These are phyloP conservation scores for Clarireedia homoeocarpa DNA, from an alignment of 2,329 filamentous ascomycete species.

Conservation along the genomic window DNA sequence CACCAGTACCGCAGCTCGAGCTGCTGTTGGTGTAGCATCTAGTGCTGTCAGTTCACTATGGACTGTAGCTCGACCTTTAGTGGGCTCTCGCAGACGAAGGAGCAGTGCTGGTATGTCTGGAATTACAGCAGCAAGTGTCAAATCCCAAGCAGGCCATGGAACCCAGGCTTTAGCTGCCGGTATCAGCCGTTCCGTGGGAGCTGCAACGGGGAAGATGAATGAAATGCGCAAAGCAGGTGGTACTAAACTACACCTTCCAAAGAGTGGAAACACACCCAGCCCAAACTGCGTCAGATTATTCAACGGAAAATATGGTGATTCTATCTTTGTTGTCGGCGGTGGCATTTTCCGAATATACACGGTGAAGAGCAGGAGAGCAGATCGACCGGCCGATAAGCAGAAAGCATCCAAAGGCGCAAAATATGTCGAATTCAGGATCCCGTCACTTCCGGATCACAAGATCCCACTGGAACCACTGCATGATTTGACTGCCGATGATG, in stretches of 20 bases:
- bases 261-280: slow-evolving; percentile 43
- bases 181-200: slow-evolving; percentile 66
- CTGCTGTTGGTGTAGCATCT: slow-evolving; percentile 31
- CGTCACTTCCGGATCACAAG: slow-evolving; percentile 50
- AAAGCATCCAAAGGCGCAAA: slow-evolving; percentile 39
- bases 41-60: slow-evolving; percentile 28
- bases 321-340: slow-evolving; percentile 56
- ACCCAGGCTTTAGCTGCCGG: slow-evolving; percentile 67
- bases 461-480: slow-evolving; percentile 49
- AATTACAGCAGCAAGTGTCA: slow-evolving; percentile 22
- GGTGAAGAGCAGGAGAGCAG: slow-evolving; percentile 36
- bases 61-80: slow-evolving; percentile 27
- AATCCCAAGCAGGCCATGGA: slow-evolving; percentile 54
- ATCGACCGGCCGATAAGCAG: slow-evolving; percentile 47
- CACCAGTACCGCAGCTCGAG: slow-evolving; percentile 39
- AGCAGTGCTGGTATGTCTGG: slow-evolving; percentile 27
- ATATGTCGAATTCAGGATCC: slow-evolving; percentile 54
- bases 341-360: slow-evolving; percentile 58
- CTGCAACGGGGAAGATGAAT: slow-evolving; percentile 58
- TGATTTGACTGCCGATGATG: slow-evolving; percentile 41
- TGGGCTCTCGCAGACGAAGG: slow-evolving; percentile 25
- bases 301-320: slow-evolving; percentile 51
- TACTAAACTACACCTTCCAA: slow-evolving; percentile 63
- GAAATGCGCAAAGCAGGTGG: slow-evolving; percentile 68
- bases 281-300: slow-evolving; percentile 59